These are phyloP conservation scores for Saksenaea vasiformis DNA, from an alignment of 371 early-diverging fungal species.

Conservation along the genomic window DNA sequence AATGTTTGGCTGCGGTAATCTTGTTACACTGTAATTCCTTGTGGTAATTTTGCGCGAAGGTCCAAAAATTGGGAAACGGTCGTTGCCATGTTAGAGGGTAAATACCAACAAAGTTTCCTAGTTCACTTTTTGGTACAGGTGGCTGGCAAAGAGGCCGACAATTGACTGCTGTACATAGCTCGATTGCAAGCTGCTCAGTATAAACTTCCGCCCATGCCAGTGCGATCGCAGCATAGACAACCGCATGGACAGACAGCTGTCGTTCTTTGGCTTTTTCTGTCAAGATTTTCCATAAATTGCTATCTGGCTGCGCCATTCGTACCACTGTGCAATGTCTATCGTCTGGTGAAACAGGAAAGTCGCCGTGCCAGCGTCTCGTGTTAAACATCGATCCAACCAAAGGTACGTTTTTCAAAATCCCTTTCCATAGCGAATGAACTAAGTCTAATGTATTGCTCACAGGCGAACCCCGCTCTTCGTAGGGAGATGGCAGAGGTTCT, in stretches of 20 bases:
- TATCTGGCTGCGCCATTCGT: conserved; percentile 13
- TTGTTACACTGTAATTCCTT: conserved; percentile 18
- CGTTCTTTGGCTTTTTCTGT: conserved; percentile 17
- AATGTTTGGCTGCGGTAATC: conserved; percentile 16
- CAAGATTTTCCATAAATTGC: conserved; percentile 13
- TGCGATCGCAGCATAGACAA: conserved; percentile 23
- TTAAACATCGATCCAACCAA: conserved; percentile 8
- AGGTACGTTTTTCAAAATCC: conserved; percentile 17
- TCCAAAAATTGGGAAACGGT: conserved; percentile 28
- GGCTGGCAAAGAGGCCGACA: conserved; percentile 37
- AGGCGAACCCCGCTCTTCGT: conserved; percentile 24
- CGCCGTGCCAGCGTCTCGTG: conserved; percentile 33
- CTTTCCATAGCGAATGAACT: conserved; percentile 8
- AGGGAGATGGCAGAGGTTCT: conserved; percentile 16
- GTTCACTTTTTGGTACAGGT: conserved; percentile 22
- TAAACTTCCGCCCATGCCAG: conserved; percentile 33
- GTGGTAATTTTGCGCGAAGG: conserved; percentile 23
- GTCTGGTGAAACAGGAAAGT: conserved; percentile 22
- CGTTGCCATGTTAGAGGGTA: conserved; percentile 21
- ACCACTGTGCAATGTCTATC: conserved; percentile 27
- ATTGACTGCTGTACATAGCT: conserved; percentile 35
- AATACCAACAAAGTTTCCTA: conserved; percentile 45
- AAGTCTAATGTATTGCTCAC: conserved; percentile 18
- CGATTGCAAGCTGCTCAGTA: conserved; percentile 4
- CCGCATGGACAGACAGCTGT: conserved; percentile 37